These are phyloP conservation scores for Candida ovalis DNA, from an alignment of 805 yeast genomes.

Conservation along the genomic window DNA sequence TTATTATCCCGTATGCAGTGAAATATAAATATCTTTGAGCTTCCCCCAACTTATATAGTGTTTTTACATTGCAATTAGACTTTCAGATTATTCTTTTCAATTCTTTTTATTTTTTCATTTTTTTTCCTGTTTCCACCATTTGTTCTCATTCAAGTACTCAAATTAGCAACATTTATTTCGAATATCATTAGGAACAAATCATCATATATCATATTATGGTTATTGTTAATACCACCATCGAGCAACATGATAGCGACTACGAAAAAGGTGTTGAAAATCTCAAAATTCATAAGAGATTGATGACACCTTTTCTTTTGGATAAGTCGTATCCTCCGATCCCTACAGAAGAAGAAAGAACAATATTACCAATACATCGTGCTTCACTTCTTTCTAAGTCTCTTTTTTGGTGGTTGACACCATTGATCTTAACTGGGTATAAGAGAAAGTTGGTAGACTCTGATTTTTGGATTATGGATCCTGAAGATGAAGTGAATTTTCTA, in stretches of 20 bases:
- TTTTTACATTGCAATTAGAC: no score
- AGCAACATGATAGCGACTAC: background rate
- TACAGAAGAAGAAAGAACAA: slow-evolving; percentile 43
- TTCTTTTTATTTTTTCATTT: no score
- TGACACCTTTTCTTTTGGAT: slow-evolving; percentile 44
- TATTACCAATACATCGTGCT: slow-evolving; percentile 41
- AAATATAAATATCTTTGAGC: no score
- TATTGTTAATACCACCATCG: background rate
- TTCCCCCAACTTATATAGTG: no score
- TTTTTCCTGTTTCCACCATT: no score
- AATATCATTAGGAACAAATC: background rate
- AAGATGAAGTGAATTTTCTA: slow-evolving; percentile 37
- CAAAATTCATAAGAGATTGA: slow-evolving; percentile 34
- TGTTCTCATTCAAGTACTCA: no score
- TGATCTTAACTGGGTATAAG: slow-evolving; percentile 63
- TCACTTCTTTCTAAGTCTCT: slow-evolving; percentile 41
- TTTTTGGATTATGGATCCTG: slow-evolving; percentile 42
- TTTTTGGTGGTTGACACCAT: slow-evolving; percentile 66
- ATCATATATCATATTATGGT: background rate
- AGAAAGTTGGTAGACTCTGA: slow-evolving; percentile 50
- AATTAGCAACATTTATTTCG: no score
- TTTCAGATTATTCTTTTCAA: no score
- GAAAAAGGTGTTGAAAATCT: background rate
- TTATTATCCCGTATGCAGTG: no score
- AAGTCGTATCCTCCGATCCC: slow-evolving; percentile 49